Base-by-base conservation (phyloP, 345 rosid species). In the Ailanthus altissimus region DNA sequence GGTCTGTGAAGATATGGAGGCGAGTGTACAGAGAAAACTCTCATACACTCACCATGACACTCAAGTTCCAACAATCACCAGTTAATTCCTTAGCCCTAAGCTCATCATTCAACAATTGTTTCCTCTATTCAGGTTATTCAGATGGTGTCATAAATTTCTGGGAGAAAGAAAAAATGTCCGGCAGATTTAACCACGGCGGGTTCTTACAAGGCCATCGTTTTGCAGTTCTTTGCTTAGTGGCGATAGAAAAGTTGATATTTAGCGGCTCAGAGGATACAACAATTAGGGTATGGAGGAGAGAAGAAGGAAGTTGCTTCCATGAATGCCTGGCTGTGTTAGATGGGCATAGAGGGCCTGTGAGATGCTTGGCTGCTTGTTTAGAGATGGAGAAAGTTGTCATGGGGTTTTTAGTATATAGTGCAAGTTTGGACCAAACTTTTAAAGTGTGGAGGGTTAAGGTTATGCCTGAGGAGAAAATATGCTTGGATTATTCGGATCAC, bases 401-500 rank as follows among this genome's bases (percentile, higher is more conserved):
- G 86, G 90, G 90, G 15, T 80, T 82, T 76, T 38, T 89, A 78
- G 85, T 87, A 0, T 89, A 84, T 50, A 87, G 88, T 75, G 84
- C 89, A 1, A 84, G 92, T 67, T 82, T 85, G 83, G 92, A 89
- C 70, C 85, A 89, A 45, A 78, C 75, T 18, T 81, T 89, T 13
- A 87, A 89, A 80, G 85, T 83, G 0, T 89, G 89, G 92, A 87
- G 89, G 60, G 78, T 87, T 57, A 84, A 83, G 83, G 86, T 87
- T 15, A 69, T 83, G 82, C 83, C 86, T 7, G 88, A 85, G 28
- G 86, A 86, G 76, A 72, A 78, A 0, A 13, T 56, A 15, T 75
- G 57, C 21, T 36, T 76, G 40, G 79, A 81, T 77, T 73, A 74
- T 66, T 65, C 70, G 4, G 84, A 82, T 0, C 40, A 66, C 9